phyloP scores from a whole-genome alignment of 352 stramenopile genomes.

The Hyaloperonospora arabidopsidis region DNA sequence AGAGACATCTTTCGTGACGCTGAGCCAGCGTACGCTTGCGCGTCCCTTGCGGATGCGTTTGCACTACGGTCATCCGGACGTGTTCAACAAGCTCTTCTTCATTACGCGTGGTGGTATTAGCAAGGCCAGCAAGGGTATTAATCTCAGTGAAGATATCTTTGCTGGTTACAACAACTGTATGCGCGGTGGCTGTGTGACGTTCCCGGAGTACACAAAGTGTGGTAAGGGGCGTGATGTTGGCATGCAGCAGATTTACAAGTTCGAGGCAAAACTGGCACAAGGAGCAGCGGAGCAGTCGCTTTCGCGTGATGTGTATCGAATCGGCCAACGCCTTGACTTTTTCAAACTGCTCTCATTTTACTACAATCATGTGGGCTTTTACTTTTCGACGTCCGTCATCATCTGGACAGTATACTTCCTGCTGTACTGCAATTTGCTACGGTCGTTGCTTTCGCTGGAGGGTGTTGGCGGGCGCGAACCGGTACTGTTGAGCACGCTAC shows the following conservation, averaged over 20 bases:
- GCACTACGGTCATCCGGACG: constrained; percentile 98
- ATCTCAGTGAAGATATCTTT: constrained; percentile 99
- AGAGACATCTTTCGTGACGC: constrained; percentile 97
- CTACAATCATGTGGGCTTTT: constrained; percentile 98
- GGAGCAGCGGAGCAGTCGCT: constrained; percentile 97
- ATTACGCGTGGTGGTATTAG: constrained; percentile 97
- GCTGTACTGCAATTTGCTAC: constrained; percentile 93
- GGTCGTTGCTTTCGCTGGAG: constrained; percentile 90
- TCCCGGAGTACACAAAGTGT: constrained; percentile 99
- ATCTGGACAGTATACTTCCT: constrained; percentile 97
- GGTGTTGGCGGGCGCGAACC: constrained; percentile 87
- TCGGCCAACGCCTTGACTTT: constrained; percentile 96
- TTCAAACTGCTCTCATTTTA: constrained; percentile 98
- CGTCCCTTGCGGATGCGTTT: constrained; percentile 93
- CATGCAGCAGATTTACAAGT: constrained; percentile 99
- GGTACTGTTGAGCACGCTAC: constrained; percentile 91
- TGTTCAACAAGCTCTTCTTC: constrained; percentile 99
- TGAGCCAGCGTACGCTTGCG: constrained; percentile 95
- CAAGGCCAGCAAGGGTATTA: constrained; percentile 98
- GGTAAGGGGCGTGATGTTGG: constrained; percentile 98
- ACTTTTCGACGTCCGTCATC: constrained; percentile 96
- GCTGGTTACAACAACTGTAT: constrained; percentile 98
- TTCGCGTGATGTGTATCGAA: constrained; percentile 95
- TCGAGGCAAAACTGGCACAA: constrained; percentile 97
- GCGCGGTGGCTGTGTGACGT: constrained; percentile 91